Evolutionary conservation across 2,329 filamentous ascomycete species (phyloP).

Genomic region (Pseudopithomyces chartarum): DNA sequence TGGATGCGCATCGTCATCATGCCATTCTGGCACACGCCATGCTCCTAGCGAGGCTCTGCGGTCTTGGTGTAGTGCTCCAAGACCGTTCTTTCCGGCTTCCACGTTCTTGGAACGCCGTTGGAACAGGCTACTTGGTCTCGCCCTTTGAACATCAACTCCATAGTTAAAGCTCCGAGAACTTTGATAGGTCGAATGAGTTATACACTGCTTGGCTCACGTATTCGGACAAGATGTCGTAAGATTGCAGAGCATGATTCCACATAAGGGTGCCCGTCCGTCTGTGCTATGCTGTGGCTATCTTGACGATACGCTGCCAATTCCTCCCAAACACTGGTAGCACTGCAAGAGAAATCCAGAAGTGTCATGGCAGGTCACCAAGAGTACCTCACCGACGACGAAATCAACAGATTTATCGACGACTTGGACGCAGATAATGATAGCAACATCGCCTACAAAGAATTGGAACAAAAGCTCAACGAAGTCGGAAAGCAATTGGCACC

Average conservation of each 20-base stretch:
- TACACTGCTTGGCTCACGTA: slow-evolving; percentile 35
- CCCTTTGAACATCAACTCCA: neutral
- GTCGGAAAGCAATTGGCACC: slow-evolving; percentile 59
- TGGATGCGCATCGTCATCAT: neutral
- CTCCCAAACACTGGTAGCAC: neutral
- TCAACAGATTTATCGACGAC: slow-evolving; percentile 58
- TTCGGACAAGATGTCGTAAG: slow-evolving; percentile 14
- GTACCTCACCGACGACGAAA: slow-evolving; percentile 52
- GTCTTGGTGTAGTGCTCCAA: neutral
- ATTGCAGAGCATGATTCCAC: neutral
- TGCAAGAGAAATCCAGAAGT: neutral
- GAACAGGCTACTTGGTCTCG: slow-evolving; percentile 2
- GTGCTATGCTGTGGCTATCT: neutral
- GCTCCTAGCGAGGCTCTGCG: neutral
- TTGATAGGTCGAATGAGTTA: slow-evolving; percentile 4
- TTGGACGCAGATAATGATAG: slow-evolving; percentile 60
- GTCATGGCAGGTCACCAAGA: slow-evolving; percentile 31
- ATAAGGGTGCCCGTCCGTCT: neutral
- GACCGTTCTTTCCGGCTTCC: slow-evolving; percentile 5
- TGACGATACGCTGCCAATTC: neutral
- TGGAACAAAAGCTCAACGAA: slow-evolving; percentile 59
- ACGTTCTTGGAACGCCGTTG: slow-evolving; percentile 9
- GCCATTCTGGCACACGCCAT: neutral
- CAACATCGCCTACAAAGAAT: slow-evolving; percentile 57
- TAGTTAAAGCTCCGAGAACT: slow-evolving; percentile 1